phyloP scores from a whole-genome alignment of 2,329 filamentous ascomycete species.

The Penicillium glabrum region DNA sequence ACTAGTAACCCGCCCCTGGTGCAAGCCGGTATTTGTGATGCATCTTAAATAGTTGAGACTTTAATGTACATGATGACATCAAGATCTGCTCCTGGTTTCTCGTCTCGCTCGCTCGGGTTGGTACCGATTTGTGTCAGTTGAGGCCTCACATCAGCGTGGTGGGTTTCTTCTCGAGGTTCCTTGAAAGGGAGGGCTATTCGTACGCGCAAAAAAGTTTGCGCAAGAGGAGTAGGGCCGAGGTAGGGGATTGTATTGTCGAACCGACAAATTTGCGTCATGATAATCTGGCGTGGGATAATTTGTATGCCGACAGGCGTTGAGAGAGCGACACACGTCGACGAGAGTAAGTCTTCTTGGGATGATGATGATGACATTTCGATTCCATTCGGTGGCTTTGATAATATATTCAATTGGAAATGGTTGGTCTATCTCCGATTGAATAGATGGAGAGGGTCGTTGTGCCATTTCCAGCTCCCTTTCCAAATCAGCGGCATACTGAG shows the following conservation, averaged over 20 bases:
- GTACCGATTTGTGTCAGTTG: constrained; percentile 38
- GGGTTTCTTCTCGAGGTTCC: constrained; percentile 17
- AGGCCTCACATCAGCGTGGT: constrained; percentile 37
- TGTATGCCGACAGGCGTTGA: no score
- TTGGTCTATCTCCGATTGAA: not conserved
- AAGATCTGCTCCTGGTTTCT: constrained; percentile 45
- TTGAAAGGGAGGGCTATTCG: constrained; percentile 28
- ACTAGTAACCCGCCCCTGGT: constrained; percentile 33
- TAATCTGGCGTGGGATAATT: no score
- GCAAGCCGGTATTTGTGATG: constrained; percentile 26
- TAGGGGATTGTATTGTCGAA: no score
- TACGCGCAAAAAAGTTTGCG: no score
- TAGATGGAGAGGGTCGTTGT: not conserved
- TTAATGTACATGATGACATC: constrained; percentile 35
- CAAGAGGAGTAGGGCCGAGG: no score
- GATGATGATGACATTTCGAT: no score
- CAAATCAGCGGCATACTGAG: not conserved
- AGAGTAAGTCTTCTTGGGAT: no score
- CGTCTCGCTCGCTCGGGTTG: constrained; percentile 50
- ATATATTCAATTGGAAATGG: no score
- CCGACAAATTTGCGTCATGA: no score
- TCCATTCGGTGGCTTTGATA: no score
- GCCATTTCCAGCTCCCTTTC: not conserved
- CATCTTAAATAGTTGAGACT: constrained; percentile 4
- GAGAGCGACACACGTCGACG: no score